Evolutionary conservation across 164 flowering plant species (phyloP), one percentile per base, ranked within the genome.

Genomic region (Houttuynia cordata): DNA sequence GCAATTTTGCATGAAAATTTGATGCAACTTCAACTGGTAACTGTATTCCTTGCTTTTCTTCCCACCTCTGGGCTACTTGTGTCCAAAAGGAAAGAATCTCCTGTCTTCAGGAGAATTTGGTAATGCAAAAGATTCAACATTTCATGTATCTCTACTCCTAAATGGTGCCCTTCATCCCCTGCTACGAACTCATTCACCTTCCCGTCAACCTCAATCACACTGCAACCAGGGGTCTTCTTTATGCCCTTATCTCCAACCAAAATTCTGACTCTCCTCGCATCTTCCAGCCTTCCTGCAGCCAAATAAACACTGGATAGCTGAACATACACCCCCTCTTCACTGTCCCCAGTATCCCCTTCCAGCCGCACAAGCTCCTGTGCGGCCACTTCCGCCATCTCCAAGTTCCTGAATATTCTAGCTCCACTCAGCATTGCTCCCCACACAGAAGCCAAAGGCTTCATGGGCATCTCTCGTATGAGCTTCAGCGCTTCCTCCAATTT

Each of bases 161-260:
- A 62, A 12, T 63, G 71, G 61, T 78, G 79, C 4, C 65, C 68
- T 3, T 49, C 66, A 66, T 80, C 84, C 39, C 84, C 80, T 24
- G 79, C 72, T 53, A 76, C 79, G 67, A 80, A 78, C 20, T 80
- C 76, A 59, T 62, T 68, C 24, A 67, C 68, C 45, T 12, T 60
- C 23, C 80, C 80, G 67, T 73, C 74, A 57, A 80, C 79, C 75
- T 80, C 84, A 53, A 80, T 61, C 62, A 72, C 63, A 64, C 82
- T 80, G 58, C 80, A 78, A 22, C 84, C 84, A 3, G 80, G 79
- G 23, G 67, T 68, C 68, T 75, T 80, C 67, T 66, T 78, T 17
- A 80, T 58, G 57, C 82, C 73, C 62, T 65, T 62, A 40, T 70
- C 71, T 10, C 79, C 79, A 52, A 78, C 78, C 75, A 73, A 64